phyloP scores from a whole-genome alignment of 164 flowering plant species.

The Liriodendron chinense region DNA sequence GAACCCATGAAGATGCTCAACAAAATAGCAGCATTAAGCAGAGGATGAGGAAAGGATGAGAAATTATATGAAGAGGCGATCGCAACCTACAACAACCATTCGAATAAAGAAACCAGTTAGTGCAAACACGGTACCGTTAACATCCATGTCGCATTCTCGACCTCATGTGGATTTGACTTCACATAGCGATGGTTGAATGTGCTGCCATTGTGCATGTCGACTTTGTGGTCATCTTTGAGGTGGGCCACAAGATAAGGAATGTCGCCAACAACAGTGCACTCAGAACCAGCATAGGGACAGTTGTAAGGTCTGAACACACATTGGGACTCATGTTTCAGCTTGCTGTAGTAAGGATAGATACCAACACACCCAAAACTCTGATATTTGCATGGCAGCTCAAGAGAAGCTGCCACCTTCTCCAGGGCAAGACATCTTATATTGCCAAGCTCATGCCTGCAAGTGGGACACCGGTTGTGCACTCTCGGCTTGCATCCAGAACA shows the following conservation, averaged over 20 bases:
- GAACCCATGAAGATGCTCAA: too few relatives aligned
- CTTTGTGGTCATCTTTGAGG: slow-evolving; percentile 84
- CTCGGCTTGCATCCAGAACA: slow-evolving; percentile 29
- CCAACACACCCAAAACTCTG: slow-evolving; percentile 78
- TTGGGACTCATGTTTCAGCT: slow-evolving; percentile 83
- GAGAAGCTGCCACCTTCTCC: slow-evolving; percentile 92
- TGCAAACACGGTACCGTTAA: slow-evolving; percentile 54
- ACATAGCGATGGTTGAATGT: slow-evolving; percentile 97
- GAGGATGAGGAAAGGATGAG: too few relatives aligned
- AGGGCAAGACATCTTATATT: slow-evolving; percentile 87
- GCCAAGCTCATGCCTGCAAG: too few relatives aligned
- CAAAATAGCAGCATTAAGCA: too few relatives aligned
- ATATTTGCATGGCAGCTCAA: slow-evolving; percentile 93
- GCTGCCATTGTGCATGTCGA: slow-evolving; percentile 90
- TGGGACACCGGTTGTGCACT: slow-evolving; percentile 34
- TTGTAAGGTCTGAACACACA: slow-evolving; percentile 74
- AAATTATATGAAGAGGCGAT: too few relatives aligned
- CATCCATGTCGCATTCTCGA: slow-evolving; percentile 97
- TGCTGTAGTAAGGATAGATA: slow-evolving; percentile 90
- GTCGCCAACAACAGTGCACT: slow-evolving; percentile 80
- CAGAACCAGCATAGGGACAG: slow-evolving; percentile 97
- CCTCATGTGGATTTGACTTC: slow-evolving; percentile 90
- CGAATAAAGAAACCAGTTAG: too few relatives aligned
- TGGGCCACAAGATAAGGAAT: slow-evolving; percentile 79
- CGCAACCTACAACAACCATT: too few relatives aligned